phyloP scores from a whole-genome alignment of 2,329 filamentous ascomycete genomes.

The Dactylellina parvicollis region DNA sequence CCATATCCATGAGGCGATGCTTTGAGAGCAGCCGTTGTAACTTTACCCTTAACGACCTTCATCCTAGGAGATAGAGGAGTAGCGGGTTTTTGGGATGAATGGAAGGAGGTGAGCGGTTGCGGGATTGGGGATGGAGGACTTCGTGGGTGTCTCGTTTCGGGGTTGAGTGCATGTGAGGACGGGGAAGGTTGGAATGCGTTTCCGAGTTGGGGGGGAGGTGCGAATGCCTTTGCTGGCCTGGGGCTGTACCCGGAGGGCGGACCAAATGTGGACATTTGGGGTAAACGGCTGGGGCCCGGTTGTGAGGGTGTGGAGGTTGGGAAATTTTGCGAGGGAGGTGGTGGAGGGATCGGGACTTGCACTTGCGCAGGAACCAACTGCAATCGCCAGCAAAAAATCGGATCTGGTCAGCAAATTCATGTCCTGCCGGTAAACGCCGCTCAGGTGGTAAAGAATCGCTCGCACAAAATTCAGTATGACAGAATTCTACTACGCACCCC shows the following conservation, averaged over 20 bases:
- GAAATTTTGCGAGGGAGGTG: conserved; percentile 40
- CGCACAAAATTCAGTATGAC: conserved; percentile 60
- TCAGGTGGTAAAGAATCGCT: conserved; percentile 53
- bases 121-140: conserved; percentile 42
- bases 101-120: conserved; percentile 28
- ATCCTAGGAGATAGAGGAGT: conserved; percentile 34
- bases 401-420: conserved; percentile 54
- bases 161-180: conserved; percentile 35
- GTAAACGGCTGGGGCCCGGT: conserved; percentile 39
- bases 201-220: conserved; percentile 46
- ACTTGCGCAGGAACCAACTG: conserved; percentile 54
- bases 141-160: conserved; percentile 38
- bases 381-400: conserved; percentile 51
- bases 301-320: conserved; percentile 36
- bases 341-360: conserved; percentile 29
- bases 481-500: conserved; percentile 70
- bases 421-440: conserved; percentile 50
- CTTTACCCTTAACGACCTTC: conserved; percentile 31
- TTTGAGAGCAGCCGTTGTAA: conserved; percentile 21
- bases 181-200: conserved; percentile 51
- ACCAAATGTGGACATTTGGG: conserved; percentile 49
- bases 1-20: conserved; percentile 25
- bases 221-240: conserved; percentile 24
- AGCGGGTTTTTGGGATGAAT: conserved; percentile 31
- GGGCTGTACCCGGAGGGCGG: conserved; percentile 46